Evolutionary conservation across 306 rosid species (phyloP).

Genomic region (Cicer arietinum): DNA sequence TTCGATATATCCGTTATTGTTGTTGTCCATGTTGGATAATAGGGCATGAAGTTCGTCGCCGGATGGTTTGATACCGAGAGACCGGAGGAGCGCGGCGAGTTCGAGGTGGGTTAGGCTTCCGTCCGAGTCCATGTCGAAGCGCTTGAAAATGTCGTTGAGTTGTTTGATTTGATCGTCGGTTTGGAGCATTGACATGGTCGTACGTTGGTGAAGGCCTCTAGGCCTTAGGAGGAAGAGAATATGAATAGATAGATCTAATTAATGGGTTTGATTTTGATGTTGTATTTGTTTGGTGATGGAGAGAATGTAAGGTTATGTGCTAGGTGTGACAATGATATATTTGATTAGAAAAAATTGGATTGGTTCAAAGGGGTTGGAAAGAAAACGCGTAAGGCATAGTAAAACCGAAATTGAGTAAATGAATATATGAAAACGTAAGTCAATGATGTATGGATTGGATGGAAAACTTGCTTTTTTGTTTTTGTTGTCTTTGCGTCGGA

Average conservation of each 20-base stretch:
- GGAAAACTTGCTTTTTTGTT: background rate
- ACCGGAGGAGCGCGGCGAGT: conserved; percentile 83
- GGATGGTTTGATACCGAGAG: conserved; percentile 77
- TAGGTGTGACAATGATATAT: background rate
- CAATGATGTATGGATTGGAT: background rate
- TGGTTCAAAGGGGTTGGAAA: conserved; percentile 8
- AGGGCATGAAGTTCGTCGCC: conserved; percentile 71
- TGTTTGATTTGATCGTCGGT: conserved; percentile 68
- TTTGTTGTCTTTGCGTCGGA: background rate
- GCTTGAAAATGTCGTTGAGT: conserved; percentile 69
- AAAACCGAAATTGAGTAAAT: conserved; percentile 4
- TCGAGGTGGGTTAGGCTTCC: conserved; percentile 92
- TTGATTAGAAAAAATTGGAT: background rate
- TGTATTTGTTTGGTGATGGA: background rate
- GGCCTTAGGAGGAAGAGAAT: background rate
- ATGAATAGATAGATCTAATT: background rate
- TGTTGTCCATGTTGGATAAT: conserved; percentile 70
- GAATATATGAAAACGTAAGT: background rate
- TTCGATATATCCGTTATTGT: conserved; percentile 74
- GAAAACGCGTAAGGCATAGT: conserved; percentile 23
- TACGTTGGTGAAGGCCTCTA: background rate
- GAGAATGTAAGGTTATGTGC: background rate
- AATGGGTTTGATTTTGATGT: background rate
- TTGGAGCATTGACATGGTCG: conserved; percentile 45
- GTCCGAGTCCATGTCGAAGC: conserved; percentile 88